phyloP scores from a whole-genome alignment of 352 stramenopile genomes.

The Phytophthora tubulina region DNA sequence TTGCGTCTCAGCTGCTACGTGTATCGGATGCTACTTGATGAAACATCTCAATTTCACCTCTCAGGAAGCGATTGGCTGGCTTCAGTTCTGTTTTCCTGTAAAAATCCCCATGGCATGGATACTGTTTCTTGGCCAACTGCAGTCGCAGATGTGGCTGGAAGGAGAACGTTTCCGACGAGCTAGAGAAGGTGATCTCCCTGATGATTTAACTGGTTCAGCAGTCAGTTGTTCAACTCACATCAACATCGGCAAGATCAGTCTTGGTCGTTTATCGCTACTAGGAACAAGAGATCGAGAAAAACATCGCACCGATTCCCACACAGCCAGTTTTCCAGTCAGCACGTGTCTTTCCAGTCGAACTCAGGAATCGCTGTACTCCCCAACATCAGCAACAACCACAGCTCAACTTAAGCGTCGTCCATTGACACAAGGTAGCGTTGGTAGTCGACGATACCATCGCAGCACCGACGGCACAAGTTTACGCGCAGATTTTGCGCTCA shows the following conservation, averaged over 20 bases:
- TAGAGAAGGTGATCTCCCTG: constrained; percentile 20
- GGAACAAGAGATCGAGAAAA: constrained; percentile 52
- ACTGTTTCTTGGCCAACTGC: constrained; percentile 91
- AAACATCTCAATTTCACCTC: constrained; percentile 97
- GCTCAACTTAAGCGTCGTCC: constrained; percentile 52
- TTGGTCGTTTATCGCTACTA: constrained; percentile 64
- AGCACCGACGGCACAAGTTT: constrained; percentile 37
- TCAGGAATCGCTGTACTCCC: constrained; percentile 31
- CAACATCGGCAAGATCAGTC: constrained; percentile 72
- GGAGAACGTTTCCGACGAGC: constrained; percentile 52
- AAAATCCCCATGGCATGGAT: constrained; percentile 89
- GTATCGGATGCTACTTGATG: constrained; percentile 98
- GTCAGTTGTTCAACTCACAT: constrained; percentile 47
- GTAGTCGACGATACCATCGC: constrained; percentile 46
- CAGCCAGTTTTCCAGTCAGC: constrained; percentile 10
- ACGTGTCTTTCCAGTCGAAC: constrained; percentile 34
- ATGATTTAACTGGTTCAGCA: constrained; percentile 13
- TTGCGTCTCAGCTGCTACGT: constrained; percentile 88
- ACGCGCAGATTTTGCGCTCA: constrained; percentile 61
- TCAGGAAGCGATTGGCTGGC: constrained; percentile 95
- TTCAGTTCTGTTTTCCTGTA: constrained; percentile 93
- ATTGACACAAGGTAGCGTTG: constrained; percentile 54
- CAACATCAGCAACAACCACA: constrained; percentile 32
- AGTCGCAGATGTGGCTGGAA: constrained; percentile 80
- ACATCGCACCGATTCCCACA: constrained; percentile 9